Base-by-base conservation (phyloP, 768 basidiomycete species). In the Pleurotus platypus region DNA sequence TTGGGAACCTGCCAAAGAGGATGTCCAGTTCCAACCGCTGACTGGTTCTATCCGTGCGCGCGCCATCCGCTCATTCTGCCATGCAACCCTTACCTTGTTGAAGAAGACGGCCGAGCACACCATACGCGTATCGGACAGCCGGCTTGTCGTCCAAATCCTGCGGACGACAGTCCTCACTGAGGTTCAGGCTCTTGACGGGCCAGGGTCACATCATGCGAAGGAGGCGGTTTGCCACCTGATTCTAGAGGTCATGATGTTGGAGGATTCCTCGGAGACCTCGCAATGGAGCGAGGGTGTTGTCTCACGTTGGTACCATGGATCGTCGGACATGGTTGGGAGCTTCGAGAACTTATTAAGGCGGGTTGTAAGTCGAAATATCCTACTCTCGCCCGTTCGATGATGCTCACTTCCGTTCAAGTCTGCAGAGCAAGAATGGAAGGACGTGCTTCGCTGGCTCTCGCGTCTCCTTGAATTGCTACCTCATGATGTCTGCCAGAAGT, bases 31-130 rank as follows among this genome's bases (percentile, higher is more conserved):
- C 37, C 80, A 81, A 4, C 74, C 80, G 2, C 65, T 85, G 4
- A 69, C 80, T 18, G 69, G 71, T 5, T 69, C 74, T 3, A 78
- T 86, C 27, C 75, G 80, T 53, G 68, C 72, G 20, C 77, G 81
- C 16, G 82, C 78, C 55, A 64, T 88, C 12, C 70, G 66, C 39
- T 66, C 67, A 45, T 75, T 79, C 65, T 62, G 71, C 46, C 68
- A 65, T 38, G 65, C 70, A 55, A 59, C 72, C 54, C 58, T 73
- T 20, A 49, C 59, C 20, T 49, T 78, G 38, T 62, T 77, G 4
- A 56, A 8, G n/a, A 62, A 55, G 22, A 62, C 62, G 24, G 59
- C 62, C 46, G 60, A 63, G 26, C 16, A 55, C 3, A 39, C 55
- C 40, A 53, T 60, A 49, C 22, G 35, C 38, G 45, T 46, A 27